Evolutionary conservation across 2,329 filamentous ascomycete genomes (phyloP).

Genomic region (Monosporascus sp.): DNA sequence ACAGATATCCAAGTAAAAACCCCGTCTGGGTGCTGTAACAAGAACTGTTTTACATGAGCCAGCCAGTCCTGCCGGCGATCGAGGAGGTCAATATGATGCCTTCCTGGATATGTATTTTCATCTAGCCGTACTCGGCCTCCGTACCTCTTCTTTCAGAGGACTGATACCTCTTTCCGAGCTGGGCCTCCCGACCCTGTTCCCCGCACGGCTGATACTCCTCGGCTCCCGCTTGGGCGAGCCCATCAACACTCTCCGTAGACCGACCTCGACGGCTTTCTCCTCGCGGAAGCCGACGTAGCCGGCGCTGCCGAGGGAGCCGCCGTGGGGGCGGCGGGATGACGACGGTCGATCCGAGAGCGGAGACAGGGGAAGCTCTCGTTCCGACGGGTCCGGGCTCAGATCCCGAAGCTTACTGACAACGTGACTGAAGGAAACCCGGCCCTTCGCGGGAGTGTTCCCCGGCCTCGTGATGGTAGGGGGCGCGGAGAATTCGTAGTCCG

Average conservation of each 20-base stretch:
- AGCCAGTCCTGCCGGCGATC: too few relatives aligned
- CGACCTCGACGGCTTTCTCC: slow-evolving; percentile 19
- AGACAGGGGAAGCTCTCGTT: slow-evolving; percentile 5
- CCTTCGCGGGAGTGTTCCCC: background rate
- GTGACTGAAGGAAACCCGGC: background rate
- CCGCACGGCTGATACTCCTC: background rate
- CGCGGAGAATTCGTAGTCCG: slow-evolving; percentile 21
- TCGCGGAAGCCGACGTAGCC: slow-evolving; percentile 26
- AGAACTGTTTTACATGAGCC: too few relatives aligned
- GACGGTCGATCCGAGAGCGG: background rate
- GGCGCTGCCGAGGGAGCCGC: slow-evolving; percentile 25
- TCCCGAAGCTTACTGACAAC: slow-evolving; percentile 1
- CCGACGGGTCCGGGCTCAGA: background rate
- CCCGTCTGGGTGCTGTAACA: too few relatives aligned
- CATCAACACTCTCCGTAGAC: slow-evolving; percentile 15
- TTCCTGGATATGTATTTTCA: too few relatives aligned
- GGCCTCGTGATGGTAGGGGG: slow-evolving; percentile 12
- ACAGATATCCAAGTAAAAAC: too few relatives aligned
- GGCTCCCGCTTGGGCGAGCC: background rate
- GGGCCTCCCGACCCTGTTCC: background rate
- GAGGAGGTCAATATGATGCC: too few relatives aligned
- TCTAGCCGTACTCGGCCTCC: too few relatives aligned
- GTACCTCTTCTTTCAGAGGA: too few relatives aligned
- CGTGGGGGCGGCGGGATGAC: slow-evolving; percentile 6
- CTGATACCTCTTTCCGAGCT: background rate